Evolutionary conservation across 106 monocot species (phyloP), one percentile per base, ranked within the genome.

Genomic region (Dactylorhiza incarnata): DNA sequence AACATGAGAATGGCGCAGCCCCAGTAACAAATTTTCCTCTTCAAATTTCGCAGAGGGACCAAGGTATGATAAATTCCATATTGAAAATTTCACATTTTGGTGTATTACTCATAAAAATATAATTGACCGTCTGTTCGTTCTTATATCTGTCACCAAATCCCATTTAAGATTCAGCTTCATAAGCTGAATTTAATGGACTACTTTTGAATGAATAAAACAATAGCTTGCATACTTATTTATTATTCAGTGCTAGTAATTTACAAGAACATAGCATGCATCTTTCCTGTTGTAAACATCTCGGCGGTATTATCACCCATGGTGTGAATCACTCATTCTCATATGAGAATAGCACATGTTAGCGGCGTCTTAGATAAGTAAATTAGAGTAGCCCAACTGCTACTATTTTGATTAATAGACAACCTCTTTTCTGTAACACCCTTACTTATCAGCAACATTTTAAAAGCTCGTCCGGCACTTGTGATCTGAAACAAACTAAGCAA

Each of bases 41-140:
- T 70, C 85, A 81, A 69, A 83, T 86, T 77, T 81, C 89, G 14
- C 89, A 86, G 63, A 83, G 74, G 55, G 25, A 69, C 37, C 83
- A 83, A 83, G 80, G 80, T 80, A 49, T 72, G 54, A 71, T 17
- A 61, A 20, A 49, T 72, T 17, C 17, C 13, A 12, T 37, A 9
- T 69, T 69, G 13, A 16, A 46, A 44, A 69, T 69, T 69, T 1
- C 6, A 45, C 69, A 69, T 16, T 69, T 69, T 45, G 44, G 43
- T 69, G 17, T 10, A 45, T 45, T 45, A 19, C 45, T 69, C 1
- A 69, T 46, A 69, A 17, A 17, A 69, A 45, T 69, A 45, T 19
- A 69, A 45, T 46, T 69, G 15, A 45, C 24, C 11, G 0, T 46
- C 5, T 69, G 26, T 6, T 16, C 0, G 7, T 17, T 11, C 8